Base-by-base conservation (phyloP, 805 yeast genomes). In the Blastobotrys chiropterorum region DNA sequence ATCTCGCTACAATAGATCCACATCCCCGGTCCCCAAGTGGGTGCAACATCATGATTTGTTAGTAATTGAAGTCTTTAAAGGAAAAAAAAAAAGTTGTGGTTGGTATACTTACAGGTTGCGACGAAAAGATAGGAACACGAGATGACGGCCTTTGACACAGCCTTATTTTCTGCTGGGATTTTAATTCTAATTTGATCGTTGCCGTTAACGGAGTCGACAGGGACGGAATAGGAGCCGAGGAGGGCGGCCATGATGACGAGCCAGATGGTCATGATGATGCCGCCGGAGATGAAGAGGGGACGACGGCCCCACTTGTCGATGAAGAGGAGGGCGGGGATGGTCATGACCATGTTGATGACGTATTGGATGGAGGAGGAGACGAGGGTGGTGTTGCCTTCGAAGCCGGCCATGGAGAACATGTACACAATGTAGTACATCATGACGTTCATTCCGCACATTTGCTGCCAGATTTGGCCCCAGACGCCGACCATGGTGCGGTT, bases 11-110 rank as follows among this genome's bases (percentile, higher is more conserved):
- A 81, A 51, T 76, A 78, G 55, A 81, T 57, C 64, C 65, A 62
- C 53, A 59, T 58, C 38, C 63, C 70, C 3, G 52, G 94, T 63
- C 95, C 95, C 94, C 94, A 87, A 20, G 92, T 78, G 2, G 87
- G 76, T 8, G 95, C 95, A 69, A 85, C 87, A 66, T 11, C 11
- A 11, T 26, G 34, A 6, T 26, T 26, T 5, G 34, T 26, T 26
- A 26, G 34, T 11, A 26, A 26, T 6, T 6, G 11, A 26, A 26
- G 34, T 6, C 11, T 6, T 26, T 26, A 26, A 26, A 11, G 11
- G 34, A 26, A 11, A 26, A 26, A 5, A 26, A 26, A 26, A 26
- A 26, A 11, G 34, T 26, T 5, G 34, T 26, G 5, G 34, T 26
- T n/a, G n/a, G 34, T 5, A 26, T 5, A 86, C 54, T 26, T 26